These are phyloP conservation scores for Combretum micranthum DNA, from an alignment of 345 rosid genomes.

Conservation along the genomic window DNA sequence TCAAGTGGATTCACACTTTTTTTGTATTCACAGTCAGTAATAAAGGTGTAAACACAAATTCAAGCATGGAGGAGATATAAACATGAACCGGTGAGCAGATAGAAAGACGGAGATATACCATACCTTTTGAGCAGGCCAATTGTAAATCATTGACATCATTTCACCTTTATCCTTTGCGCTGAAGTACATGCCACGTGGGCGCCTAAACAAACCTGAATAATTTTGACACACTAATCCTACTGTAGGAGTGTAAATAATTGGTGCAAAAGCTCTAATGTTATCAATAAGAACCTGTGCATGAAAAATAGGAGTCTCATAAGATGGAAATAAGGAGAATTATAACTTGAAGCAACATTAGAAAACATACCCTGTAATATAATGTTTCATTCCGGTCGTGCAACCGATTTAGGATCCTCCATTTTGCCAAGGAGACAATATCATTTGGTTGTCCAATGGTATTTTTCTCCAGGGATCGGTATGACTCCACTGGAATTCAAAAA, in stretches of 20 bases:
- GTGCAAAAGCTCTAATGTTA: conserved; percentile 91
- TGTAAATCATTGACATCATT: conserved; percentile 99
- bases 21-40: too few species aligned
- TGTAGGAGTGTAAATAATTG: conserved; percentile 90
- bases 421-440: conserved; percentile 62
- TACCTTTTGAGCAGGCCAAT: conserved; percentile 87
- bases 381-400: conserved; percentile 98
- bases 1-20: too few species aligned
- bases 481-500: conserved; percentile 57
- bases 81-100: too few species aligned
- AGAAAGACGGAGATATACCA: not conserved
- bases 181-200: conserved; percentile 99
- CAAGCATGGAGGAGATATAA: too few species aligned
- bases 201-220: conserved; percentile 91
- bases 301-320: conserved; percentile 6
- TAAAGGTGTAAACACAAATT: too few species aligned
- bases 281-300: conserved; percentile 79
- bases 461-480: conserved; percentile 80
- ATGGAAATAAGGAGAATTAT: conserved; percentile 6
- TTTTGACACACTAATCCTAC: conserved; percentile 97
- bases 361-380: conserved; percentile 74
- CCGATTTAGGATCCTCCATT: conserved; percentile 97
- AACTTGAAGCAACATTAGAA: not conserved
- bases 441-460: conserved; percentile 64
- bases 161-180: conserved; percentile 99